Conservation (phyloP, 2,329 filamentous ascomycete species). For the Fusarium tanahbumbuense region DNA sequence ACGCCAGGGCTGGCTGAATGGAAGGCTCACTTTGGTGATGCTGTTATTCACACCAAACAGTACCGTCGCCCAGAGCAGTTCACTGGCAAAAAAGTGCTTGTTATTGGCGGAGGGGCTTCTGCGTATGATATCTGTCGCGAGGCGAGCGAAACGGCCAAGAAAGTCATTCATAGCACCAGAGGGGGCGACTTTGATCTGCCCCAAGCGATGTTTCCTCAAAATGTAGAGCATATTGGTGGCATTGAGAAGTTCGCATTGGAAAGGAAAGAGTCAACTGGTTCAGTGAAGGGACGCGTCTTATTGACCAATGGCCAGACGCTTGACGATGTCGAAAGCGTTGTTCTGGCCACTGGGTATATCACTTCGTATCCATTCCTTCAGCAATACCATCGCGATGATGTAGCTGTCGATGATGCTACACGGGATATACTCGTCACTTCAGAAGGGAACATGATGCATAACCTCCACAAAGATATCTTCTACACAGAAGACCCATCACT, state of each 20-base stretch:
- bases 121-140: slow-evolving; percentile 58
- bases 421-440: slow-evolving; percentile 68
- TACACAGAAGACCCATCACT: slow-evolving; percentile 75
- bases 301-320: slow-evolving; percentile 66
- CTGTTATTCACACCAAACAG: slow-evolving; percentile 76
- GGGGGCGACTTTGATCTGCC: slow-evolving; percentile 69
- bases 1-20: slow-evolving; percentile 68
- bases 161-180: slow-evolving; percentile 64
- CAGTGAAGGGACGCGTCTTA: slow-evolving; percentile 61
- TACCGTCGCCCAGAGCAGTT: slow-evolving; percentile 74
- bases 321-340: slow-evolving; percentile 67
- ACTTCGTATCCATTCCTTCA: slow-evolving; percentile 73
- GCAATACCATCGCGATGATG: slow-evolving; percentile 56
- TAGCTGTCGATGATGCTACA: slow-evolving; percentile 59
- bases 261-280: background rate
- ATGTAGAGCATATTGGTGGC: slow-evolving; percentile 63
- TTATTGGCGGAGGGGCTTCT: slow-evolving; percentile 64
- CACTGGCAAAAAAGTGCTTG: slow-evolving; percentile 61
- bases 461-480: slow-evolving; percentile 77
- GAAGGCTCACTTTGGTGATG: slow-evolving; percentile 63
- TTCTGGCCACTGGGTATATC: slow-evolving; percentile 77
- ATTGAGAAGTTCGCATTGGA: slow-evolving; percentile 57
- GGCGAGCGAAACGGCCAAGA: slow-evolving; percentile 51
- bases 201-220: slow-evolving; percentile 63
- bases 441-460: slow-evolving; percentile 72